phyloP scores from a whole-genome alignment of 495 filamentous ascomycete genomes.

The Pseudomonodictys pantanalensis region DNA sequence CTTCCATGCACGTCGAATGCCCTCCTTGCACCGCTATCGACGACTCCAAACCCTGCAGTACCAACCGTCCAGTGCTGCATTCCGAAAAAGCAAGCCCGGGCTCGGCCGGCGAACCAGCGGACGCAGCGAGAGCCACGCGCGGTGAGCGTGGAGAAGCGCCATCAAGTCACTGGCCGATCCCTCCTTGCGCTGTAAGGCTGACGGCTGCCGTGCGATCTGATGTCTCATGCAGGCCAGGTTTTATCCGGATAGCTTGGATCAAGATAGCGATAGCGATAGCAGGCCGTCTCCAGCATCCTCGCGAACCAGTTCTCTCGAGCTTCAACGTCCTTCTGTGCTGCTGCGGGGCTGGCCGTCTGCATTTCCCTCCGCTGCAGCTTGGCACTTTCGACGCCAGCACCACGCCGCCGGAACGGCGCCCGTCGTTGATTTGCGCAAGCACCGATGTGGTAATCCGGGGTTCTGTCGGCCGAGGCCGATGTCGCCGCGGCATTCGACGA shows the following conservation, averaged over 20 bases:
- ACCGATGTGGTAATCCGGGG: constrained; percentile 1
- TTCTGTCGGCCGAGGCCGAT: too few species aligned
- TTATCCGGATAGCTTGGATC: constrained; percentile 14
- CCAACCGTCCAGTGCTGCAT: neutral
- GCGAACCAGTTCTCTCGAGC: neutral
- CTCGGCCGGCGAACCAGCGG: constrained; percentile 7
- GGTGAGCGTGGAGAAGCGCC: constrained; percentile 8
- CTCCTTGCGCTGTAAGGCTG: constrained; percentile 14
- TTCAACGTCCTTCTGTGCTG: neutral
- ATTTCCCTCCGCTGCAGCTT: too few species aligned
- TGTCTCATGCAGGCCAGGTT: neutral
- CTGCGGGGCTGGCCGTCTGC: neutral
- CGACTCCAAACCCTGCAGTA: neutral
- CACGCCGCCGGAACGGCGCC: too few species aligned
- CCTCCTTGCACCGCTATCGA: neutral
- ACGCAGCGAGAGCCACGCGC: neutral
- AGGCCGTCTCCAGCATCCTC: neutral
- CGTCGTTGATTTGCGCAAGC: too few species aligned
- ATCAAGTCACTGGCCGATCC: neutral
- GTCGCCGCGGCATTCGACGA: too few species aligned
- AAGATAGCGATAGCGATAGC: constrained; percentile 4
- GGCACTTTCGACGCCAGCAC: too few species aligned
- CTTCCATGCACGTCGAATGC: neutral
- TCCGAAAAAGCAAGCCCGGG: constrained; percentile 18
- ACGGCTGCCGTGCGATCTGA: neutral